Evolutionary conservation across 2,329 filamentous ascomycete species (phyloP).

Genomic region (Claviceps purpurea): DNA sequence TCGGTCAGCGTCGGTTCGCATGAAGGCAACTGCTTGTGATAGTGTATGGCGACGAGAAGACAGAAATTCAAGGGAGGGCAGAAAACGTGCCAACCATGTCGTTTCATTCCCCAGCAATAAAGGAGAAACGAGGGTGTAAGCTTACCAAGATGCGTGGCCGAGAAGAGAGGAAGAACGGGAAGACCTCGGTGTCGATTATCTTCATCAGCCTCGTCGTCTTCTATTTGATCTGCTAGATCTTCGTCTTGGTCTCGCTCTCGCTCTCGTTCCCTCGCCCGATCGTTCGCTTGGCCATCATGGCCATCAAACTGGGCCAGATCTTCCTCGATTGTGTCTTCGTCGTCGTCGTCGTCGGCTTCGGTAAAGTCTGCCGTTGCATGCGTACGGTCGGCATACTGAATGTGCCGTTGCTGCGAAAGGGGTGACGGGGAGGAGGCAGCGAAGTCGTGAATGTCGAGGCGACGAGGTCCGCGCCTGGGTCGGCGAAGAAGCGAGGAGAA

Average conservation of each 20-base stretch:
- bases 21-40: not conserved
- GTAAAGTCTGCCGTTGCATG: conserved; percentile 53
- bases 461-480: conserved; percentile 20
- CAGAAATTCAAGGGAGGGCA: too few species aligned
- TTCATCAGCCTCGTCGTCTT: conserved; percentile 11
- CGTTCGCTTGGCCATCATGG: conserved; percentile 31
- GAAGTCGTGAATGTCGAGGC: conserved; percentile 17
- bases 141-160: conserved; percentile 60
- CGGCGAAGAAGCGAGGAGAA: conserved; percentile 24
- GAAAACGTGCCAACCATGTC: too few species aligned
- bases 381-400: conserved; percentile 17
- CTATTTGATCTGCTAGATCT: conserved; percentile 30
- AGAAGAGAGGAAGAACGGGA: conserved; percentile 62
- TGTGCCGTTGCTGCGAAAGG: conserved; percentile 14
- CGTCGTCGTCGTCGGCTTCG: conserved; percentile 42
- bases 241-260: conserved; percentile 26
- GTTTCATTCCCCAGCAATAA: too few species aligned
- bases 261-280: conserved; percentile 30
- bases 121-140: not conserved
- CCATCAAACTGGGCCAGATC: conserved; percentile 24
- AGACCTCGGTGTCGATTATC: conserved; percentile 25
- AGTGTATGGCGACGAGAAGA: not conserved
- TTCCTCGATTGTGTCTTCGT: conserved; percentile 28
- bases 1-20: not conserved
- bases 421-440: conserved; percentile 20